Evolutionary conservation across 805 yeast species (phyloP), one percentile per base, ranked within the genome.

Genomic region (Saccharomycopsis schoenii): DNA sequence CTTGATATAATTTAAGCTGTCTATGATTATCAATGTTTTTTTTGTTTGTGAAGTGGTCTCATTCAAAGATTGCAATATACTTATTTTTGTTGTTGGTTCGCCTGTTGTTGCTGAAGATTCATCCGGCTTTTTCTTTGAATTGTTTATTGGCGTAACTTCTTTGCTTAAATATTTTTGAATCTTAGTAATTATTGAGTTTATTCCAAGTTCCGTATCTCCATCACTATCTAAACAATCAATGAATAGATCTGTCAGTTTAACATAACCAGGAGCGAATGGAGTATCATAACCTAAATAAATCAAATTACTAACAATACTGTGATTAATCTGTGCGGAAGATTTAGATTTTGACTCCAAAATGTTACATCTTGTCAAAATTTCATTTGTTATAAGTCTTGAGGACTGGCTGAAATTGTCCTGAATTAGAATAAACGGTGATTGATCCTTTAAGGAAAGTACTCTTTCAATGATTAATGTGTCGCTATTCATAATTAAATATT

Each of bases 331-430:
- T 17, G 42, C 47, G 9, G 4, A 17, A 17, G 12, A n/a, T 17
- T 42, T 17, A 2, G 25, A 42, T 10, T 42, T 42, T 17, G 50
- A 12, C 17, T 17, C 25, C 34, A 47, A 25, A 47, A 47, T 21
- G 9, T 21, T 24, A 47, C 52, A 47, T 79, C 76, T 64, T 76
- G 71, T 1, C 78, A 71, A 47, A 56, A 91, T 76, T 68, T 90
- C 97, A 34, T 73, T 68, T 0, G 88, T 68, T 12, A 92, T 71
- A 55, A 74, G 67, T 37, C 73, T 66, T 0, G 90, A 82, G 0
- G 94, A 82, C 70, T 92, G 97, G 0, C 80, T 75, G 10, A 90
- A 72, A 0, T 88, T 78, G 70, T 94, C 98, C 9, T 81, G 68
- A 3, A 87, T 75, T 4, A 93, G 76, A 2, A 89, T 71, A 60